Evolutionary conservation across 805 yeast species (phyloP).

Genomic region (Candida maltosa): DNA sequence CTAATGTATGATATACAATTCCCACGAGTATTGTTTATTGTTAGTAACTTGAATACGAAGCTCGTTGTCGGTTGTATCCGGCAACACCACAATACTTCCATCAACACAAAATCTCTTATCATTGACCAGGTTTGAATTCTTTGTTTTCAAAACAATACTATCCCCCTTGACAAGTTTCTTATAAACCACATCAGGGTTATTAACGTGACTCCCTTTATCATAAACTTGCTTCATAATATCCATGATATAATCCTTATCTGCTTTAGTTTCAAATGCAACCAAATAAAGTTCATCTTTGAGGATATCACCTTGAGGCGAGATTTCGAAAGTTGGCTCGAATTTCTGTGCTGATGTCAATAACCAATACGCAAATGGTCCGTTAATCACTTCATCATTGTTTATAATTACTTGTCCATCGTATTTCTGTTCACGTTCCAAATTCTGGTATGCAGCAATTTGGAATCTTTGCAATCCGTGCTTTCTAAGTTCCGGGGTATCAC

Average conservation of each 20-base stretch:
- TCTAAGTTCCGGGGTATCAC: slow-evolving; percentile 67
- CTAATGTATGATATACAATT: slow-evolving; percentile 9
- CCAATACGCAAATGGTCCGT: slow-evolving; percentile 56
- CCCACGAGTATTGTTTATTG: slow-evolving; percentile 21
- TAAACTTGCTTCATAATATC: slow-evolving; percentile 58
- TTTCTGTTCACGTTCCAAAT: slow-evolving; percentile 47
- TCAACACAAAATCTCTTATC: slow-evolving; percentile 64
- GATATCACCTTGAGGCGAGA: slow-evolving; percentile 58
- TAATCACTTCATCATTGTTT: slow-evolving; percentile 9
- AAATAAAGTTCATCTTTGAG: slow-evolving; percentile 41
- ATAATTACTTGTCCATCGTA: slow-evolving; percentile 44
- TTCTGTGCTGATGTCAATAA: slow-evolving; percentile 51
- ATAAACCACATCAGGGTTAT: slow-evolving; percentile 49
- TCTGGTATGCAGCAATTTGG: slow-evolving; percentile 58
- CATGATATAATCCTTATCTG: slow-evolving; percentile 32
- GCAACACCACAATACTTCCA: slow-evolving; percentile 48
- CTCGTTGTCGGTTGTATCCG: slow-evolving; percentile 14
- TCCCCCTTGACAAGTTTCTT: slow-evolving; percentile 24
- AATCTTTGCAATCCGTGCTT: slow-evolving; percentile 66
- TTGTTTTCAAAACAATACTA: slow-evolving; percentile 15
- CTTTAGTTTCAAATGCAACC: slow-evolving; percentile 40
- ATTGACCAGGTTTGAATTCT: slow-evolving; percentile 10
- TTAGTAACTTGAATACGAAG: slow-evolving; percentile 15
- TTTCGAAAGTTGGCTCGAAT: slow-evolving; percentile 59
- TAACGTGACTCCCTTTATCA: slow-evolving; percentile 51